Evolutionary conservation across 2,329 filamentous ascomycete genomes (phyloP).

Genomic region (Epichloe bromicola): DNA sequence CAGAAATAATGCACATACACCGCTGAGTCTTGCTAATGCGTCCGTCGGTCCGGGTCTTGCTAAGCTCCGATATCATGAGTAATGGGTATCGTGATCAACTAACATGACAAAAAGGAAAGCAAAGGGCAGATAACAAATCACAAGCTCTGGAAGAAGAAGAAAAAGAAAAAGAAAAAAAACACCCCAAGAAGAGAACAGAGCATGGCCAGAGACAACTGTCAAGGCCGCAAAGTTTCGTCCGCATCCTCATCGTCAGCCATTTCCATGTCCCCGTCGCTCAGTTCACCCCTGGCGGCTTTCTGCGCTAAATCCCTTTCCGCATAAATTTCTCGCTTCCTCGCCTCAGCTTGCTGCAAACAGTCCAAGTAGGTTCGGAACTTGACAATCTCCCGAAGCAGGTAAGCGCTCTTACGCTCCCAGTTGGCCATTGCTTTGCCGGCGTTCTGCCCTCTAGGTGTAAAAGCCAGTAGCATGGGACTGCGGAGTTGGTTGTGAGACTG

Average conservation of each 20-base stretch:
- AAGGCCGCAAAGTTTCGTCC: constrained; percentile 22
- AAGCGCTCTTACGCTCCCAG: constrained; percentile 92
- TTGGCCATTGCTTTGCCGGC: constrained; percentile 78
- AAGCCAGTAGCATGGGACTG: constrained; percentile 76
- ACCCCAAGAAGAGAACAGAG: neutral
- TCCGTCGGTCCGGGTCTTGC: too few species aligned
- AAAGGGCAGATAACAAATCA: neutral
- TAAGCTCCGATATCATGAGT: neutral
- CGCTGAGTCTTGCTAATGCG: neutral
- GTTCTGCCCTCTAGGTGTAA: constrained; percentile 73
- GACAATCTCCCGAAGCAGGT: constrained; percentile 84
- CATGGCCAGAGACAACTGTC: constrained; percentile 4
- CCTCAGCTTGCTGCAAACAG: constrained; percentile 58
- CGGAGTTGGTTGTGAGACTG: constrained; percentile 79
- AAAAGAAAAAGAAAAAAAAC: neutral
- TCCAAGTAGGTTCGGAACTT: constrained; percentile 96
- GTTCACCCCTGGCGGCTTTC: constrained; percentile 34
- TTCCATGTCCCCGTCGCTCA: constrained; percentile 27
- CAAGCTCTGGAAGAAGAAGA: neutral
- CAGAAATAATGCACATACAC: neutral
- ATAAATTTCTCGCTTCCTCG: constrained; percentile 59
- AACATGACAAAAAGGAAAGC: neutral
- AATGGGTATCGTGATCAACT: constrained; percentile 2
- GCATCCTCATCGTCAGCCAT: constrained; percentile 21
- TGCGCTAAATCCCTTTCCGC: constrained; percentile 40